Conservation (phyloP, 2,329 filamentous ascomycete species). For the Diaporthe ampelina region DNA sequence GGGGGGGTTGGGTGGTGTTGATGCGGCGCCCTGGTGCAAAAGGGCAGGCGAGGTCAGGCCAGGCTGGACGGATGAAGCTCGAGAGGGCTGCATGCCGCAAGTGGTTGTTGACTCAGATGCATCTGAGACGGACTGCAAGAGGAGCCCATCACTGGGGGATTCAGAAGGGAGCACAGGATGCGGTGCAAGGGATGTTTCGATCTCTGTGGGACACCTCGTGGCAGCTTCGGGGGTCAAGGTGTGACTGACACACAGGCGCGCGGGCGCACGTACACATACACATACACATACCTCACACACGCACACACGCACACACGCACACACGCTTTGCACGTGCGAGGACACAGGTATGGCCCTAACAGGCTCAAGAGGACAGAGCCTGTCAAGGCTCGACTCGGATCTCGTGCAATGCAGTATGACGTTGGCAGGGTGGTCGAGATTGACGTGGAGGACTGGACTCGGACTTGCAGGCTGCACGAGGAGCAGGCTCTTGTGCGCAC, state of each 20-base stretch:
- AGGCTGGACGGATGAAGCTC: conserved; percentile 6
- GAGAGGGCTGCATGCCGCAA: conserved; percentile 22
- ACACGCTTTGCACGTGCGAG: not conserved
- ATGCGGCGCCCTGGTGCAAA: not conserved
- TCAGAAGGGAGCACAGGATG: conserved; percentile 25
- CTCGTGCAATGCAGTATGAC: conserved; percentile 39
- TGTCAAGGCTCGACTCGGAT: conserved; percentile 1
- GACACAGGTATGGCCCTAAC: conserved; percentile 6
- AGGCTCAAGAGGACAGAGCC: not conserved
- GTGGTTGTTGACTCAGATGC: conserved; percentile 40
- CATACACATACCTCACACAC: not conserved
- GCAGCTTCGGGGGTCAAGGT: conserved; percentile 19
- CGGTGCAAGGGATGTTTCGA: conserved; percentile 35
- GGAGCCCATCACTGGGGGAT: conserved; percentile 9
- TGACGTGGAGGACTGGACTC: conserved; percentile 38
- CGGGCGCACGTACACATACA: not conserved
- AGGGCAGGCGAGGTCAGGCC: not conserved
- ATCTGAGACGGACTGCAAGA: conserved; percentile 39
- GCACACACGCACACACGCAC: not conserved
- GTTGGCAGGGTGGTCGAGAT: conserved; percentile 26
- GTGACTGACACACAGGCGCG: not conserved
- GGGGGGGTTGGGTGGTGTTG: not conserved
- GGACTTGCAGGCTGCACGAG: conserved; percentile 34
- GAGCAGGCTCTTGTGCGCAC: conserved; percentile 6
- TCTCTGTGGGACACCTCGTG: conserved; percentile 39